Base-by-base conservation (phyloP, 495 filamentous ascomycete genomes). In the Massariosphaeria phaeospora region DNA sequence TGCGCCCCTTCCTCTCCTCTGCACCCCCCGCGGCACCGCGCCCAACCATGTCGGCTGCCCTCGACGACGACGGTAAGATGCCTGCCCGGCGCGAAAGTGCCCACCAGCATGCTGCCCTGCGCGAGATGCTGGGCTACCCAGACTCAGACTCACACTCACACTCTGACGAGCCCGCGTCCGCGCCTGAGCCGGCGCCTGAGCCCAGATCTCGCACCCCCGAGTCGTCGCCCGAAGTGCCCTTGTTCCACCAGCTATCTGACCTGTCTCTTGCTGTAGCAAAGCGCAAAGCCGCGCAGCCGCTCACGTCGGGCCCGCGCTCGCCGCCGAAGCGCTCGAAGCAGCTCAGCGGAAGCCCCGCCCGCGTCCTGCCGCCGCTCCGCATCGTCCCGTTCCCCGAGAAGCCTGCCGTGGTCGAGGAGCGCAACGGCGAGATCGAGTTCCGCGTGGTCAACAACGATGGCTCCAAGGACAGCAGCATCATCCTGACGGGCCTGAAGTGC, bases 381-480 rank as follows among this genome's bases (percentile, higher is more conserved):
- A 78, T 79, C 15, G 83, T 90, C 27, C 85, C 84, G 0, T 94
- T 89, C 55, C 86, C 87, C n/a, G 88, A 91, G 65, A 91, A 90
- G 84, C 86, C 89, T 12, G 94, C 93, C 0, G 91, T 95, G 0
- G 76, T 93, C 52, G 93, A 98, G 69, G 93, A 98, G 69, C 86
- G 88, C 60, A 86, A 87, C 66, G 91, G 93, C 62, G 89, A 95
- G 38, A 98, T 98, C 57, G 91, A 96, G 67, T 97, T 98, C 63
- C 84, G 91, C 23, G 94, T 97, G 0, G 93, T 98, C 56, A 97
- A 98, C 72, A 98, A 98, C 67, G 94, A 98, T 67, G 84, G 85
- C 60, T 76, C 82, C 13, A 79, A 84, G 39, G 89, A 96, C 65
- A 93, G 86, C 70, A 82, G 90, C 29, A 94, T 97, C 62, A 91